phyloP scores from a whole-genome alignment of 192 early-diverging fungal genomes.

The Phycomyces nitens region DNA sequence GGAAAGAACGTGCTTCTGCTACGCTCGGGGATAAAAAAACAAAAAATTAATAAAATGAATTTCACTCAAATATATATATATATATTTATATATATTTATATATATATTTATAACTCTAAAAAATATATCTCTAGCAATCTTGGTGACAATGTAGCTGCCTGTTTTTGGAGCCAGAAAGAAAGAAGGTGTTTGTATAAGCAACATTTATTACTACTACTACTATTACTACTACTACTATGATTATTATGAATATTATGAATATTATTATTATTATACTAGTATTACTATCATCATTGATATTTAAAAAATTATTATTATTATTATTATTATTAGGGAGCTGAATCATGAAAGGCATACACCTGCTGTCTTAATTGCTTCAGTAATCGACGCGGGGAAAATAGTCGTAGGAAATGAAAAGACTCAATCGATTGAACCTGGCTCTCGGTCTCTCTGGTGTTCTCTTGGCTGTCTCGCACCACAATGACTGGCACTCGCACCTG shows the following conservation, averaged over 20 bases:
- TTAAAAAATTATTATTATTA: too few relatives aligned
- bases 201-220: too few relatives aligned
- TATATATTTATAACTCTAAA: too few relatives aligned
- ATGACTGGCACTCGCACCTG: constrained; percentile 57
- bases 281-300: too few relatives aligned
- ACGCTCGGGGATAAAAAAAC: neutral
- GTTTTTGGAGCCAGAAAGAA: neutral
- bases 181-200: neutral
- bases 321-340: too few relatives aligned
- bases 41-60: too few relatives aligned
- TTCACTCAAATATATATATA: too few relatives aligned
- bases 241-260: too few relatives aligned
- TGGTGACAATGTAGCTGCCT: neutral
- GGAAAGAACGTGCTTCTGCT: constrained; percentile 4
- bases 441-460: neutral
- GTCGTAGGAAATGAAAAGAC: neutral
- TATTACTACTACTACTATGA: too few relatives aligned
- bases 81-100: too few relatives aligned
- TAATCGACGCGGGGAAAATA: neutral
- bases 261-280: too few relatives aligned
- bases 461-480: constrained; percentile 41
- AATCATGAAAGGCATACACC: too few relatives aligned
- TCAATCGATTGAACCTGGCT: constrained; percentile 4
- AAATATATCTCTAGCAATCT: neutral
- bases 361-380: neutral